Evolutionary conservation across 2,329 filamentous ascomycete species (phyloP), one percentile per base, ranked within the genome.

Genomic region (Zymoseptoria brevis): DNA sequence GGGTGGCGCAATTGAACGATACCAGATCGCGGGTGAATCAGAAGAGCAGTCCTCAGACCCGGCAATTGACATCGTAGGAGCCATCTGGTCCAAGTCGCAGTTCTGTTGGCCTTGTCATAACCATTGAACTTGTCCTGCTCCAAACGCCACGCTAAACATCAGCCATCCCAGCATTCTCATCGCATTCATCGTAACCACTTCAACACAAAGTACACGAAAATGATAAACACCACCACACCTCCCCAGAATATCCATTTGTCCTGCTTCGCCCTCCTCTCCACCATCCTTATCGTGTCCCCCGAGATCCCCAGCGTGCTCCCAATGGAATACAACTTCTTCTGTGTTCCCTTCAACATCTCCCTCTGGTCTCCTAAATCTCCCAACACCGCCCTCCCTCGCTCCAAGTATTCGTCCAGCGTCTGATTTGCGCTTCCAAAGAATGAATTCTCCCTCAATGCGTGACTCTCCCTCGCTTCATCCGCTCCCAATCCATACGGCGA

Each of bases 231-330:
- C 4, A 95, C 75, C 2, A 93, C 90, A 0, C 94, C 91, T 0
- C 79, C 88, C 81, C 88, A 89, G 74, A 99, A 99, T 41, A 99
- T 96, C 91, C 92, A 97, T 76, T 96, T 97, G 74, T 99, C 94
- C 78, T 97, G 89, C 74, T 86, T 88, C 55, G 94, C 91, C 63
- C 94, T 81, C 67, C 94, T 79, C 76, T 97, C 93, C 50, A 99
- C 88, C 90, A 94, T 97, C 53, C 94, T 86, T 65, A 99, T 99
- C 1, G 94, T 99, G 73, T 97, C 93, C 19, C 93, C 92, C 70
- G 89, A 95, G 60, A 99, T 83, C 0, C 94, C 94, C 53, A 99
- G 77, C 21, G 94, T 97, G 72, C 96, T 97, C 6, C 90, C 94
- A 19, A 96, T 91, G 67, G 85, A 93, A 72, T 97, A 97, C 54